Base-by-base conservation (phyloP, 2,329 filamentous ascomycete genomes). In the Aspergillus ochraceoroseus region DNA sequence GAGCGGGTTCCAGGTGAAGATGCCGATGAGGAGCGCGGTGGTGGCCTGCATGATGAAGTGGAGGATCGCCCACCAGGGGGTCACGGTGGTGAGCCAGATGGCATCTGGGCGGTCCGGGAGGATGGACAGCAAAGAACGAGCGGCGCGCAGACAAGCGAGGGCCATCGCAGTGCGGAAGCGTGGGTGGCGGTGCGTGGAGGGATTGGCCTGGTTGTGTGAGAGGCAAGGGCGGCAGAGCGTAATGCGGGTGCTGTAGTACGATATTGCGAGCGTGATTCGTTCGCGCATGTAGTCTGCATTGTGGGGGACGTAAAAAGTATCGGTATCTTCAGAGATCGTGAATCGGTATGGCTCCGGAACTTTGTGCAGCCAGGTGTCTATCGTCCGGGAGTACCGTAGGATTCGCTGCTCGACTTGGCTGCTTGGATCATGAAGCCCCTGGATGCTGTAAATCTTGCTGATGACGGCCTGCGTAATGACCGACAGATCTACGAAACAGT, bases 1-100 rank as follows among this genome's bases (percentile, higher is more conserved):
- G n/a, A n/a, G n/a, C n/a, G n/a, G n/a, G n/a, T n/a, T n/a, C n/a
- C 45, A 51, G 25, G 48, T 53, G 0, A 58, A 56, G 1, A 70
- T 43, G n/a, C 62, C 61, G 3, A 70, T 57, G 11, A 70, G 55
- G 9, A 70, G 49, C 5, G 68, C 61, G 0, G 61, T 65, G 0
- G 59, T 64, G 1, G 66, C 63, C 45, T 70, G 68, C 54, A 70
- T 67, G 2, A 70, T 44, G 43, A 58, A 65, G 45, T 70, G 66
- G 0, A 71, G 52, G n/a, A 67, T 54, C 38, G 52, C 57, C 64
- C 67, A 70, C 66, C 65, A 70, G 7, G 66, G 65, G 0, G 64
- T 55, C 2, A 59, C 41, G 12, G 55, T 55, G 8, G 57, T 55
- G 2, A 71, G 45, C 44, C 63, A 65, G 14, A 53, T 22, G 3